Evolutionary conservation across 306 rosid genomes (phyloP).

Genomic region (Inga laurina): DNA sequence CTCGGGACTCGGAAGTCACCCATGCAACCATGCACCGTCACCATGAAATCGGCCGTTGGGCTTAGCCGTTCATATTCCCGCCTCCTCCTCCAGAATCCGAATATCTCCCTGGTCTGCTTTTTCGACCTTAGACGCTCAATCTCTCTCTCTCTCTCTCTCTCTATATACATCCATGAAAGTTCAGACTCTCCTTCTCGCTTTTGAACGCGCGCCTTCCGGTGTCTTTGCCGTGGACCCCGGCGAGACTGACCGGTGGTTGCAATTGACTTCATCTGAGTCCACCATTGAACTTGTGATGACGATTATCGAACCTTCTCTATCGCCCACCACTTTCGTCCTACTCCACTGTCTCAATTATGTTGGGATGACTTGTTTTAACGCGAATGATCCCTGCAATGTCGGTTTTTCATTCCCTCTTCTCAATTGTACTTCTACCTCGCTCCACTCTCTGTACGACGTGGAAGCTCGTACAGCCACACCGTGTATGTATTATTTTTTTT

Average conservation of each 20-base stretch:
- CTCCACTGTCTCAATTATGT: neutral
- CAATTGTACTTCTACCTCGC: neutral
- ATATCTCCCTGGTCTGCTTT: neutral
- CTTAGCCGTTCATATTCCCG: neutral
- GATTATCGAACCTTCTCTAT: neutral
- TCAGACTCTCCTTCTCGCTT: neutral
- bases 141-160: too few species aligned
- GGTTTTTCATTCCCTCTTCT: neutral
- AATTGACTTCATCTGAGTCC: neutral
- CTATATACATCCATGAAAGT: neutral
- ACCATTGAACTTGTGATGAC: neutral
- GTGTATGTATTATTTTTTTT: neutral
- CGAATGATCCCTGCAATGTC: neutral
- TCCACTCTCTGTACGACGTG: constrained; percentile 26
- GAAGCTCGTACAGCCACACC: constrained; percentile 33
- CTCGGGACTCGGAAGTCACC: neutral
- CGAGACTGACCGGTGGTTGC: neutral
- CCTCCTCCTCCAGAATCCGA: neutral
- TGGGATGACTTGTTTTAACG: neutral
- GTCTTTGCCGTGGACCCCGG: neutral
- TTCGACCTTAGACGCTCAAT: neutral
- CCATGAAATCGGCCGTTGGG: neutral
- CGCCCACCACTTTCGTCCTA: neutral
- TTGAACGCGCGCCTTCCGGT: neutral
- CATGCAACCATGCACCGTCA: neutral